Evolutionary conservation across 495 filamentous ascomycete species (phyloP), one percentile per base, ranked within the genome.

Genomic region (Penicillium bialowiezense): DNA sequence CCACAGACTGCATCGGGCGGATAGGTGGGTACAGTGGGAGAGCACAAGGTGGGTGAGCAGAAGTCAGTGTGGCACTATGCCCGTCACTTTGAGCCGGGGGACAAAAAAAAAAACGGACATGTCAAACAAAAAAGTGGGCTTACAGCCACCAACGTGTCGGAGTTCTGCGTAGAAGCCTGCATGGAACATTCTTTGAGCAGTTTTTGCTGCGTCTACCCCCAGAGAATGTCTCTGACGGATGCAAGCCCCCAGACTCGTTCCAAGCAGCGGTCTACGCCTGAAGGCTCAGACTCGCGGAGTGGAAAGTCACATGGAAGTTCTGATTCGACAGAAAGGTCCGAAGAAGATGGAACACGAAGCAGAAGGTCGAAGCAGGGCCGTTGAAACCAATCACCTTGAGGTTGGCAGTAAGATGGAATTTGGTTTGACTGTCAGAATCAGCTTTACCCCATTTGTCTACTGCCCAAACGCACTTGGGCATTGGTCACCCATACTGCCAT

Each of bases 111-210:
- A 37, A n/a, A n/a, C n/a, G n/a, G n/a, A n/a, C 29, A 31, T 28
- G 19, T 13, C 6, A 31, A 17, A 38, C 8, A 44, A 52, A 20
- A 41, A 50, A 41, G 41, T 45, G 29, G 41, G 34, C 47, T 17
- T 40, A 37, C 52, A 52, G 56, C 58, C 58, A 60, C 55, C 41
- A 51, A 57, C 51, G 49, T 59, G 57, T 58, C 50, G 42, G 51
- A 48, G 9, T 41, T 29, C 58, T 71, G 68, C 68, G 71, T 51
- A 62, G 68, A 73, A 73, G 64, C 49, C 50, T 70, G 64, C 63
- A 64, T 65, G 50, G 68, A 73, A 70, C 40, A 12, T 70, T 70
- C 67, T 60, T 54, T 66, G 49, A 57, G 35, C 33, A 29, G 44
- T 39, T 26, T 45, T 19, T 34, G 13, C 14, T 35, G 17, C 20